Base-by-base conservation (phyloP, 495 filamentous ascomycete genomes). In the Jackrogersella multiformis region DNA sequence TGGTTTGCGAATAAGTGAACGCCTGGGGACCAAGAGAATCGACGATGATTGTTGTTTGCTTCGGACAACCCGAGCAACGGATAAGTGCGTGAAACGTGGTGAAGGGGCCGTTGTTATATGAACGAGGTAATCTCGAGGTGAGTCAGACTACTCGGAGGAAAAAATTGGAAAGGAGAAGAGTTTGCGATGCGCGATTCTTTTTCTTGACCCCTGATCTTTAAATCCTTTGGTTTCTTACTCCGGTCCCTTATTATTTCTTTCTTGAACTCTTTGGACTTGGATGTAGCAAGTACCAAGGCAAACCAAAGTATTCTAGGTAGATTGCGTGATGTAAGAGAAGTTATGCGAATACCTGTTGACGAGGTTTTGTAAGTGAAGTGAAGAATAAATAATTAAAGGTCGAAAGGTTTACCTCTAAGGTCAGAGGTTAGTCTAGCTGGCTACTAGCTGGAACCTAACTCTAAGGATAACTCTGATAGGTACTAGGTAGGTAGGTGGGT, bases 1-100 rank as follows among this genome's bases (percentile, higher is more conserved):
- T 16, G 51, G 24, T 38, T 30, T 24, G 24, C 5, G 20, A 51
- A 55, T 26, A 49, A 34, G 42, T 24, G 35, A 61, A 32, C 13
- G 32, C 9, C 20, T 24, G 36, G 34, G 26, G 13, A 12, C 32
- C 20, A 18, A 45, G 36, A 44, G 18, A 36, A 39, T 18, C 21
- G 39, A 15, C 16, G 46, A 48, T 20, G 38, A 21, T 21, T 61
- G 56, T 65, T 69, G 56, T 64, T 69, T 69, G 49, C 61, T 69
- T 55, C 61, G 56, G 49, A 48, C 32, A 34, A 53, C 55, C 61
- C 61, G 66, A 64, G 30, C 24, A 44, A 18, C 66, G 66, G 66
- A 65, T 69, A 69, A 61, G 41, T 65, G 61, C 66, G 61, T 65
- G 36, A 30, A 61, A 42, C 56, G 51, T 44, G 26, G 15, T 58